phyloP scores from a whole-genome alignment of 352 stramenopile genomes.

The Phytophthora fragariaefolia region DNA sequence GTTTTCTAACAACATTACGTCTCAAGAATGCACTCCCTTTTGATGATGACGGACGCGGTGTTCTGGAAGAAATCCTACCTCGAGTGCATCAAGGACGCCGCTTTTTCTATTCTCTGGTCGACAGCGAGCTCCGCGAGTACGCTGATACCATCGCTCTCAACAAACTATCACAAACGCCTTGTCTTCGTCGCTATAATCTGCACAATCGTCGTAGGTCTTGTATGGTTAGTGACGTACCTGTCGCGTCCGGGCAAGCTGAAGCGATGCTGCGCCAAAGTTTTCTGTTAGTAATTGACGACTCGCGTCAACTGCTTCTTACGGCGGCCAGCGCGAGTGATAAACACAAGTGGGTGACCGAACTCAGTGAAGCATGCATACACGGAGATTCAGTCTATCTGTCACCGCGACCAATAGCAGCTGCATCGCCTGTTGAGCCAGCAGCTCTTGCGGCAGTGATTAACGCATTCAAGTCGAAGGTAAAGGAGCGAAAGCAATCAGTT shows the following conservation, averaged over 20 bases:
- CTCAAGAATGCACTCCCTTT: constrained; percentile 2
- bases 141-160: constrained; percentile 38
- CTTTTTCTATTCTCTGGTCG: constrained; percentile 45
- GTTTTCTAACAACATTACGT: constrained; percentile 36
- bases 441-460: constrained; percentile 27
- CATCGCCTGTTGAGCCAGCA: constrained; percentile 6
- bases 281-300: constrained; percentile 28
- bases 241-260: constrained; percentile 22
- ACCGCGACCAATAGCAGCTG: constrained; percentile 5
- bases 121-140: constrained; percentile 43
- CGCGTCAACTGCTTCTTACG: constrained; percentile 43
- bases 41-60: background rate
- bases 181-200: constrained; percentile 26
- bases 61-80: constrained; percentile 21
- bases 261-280: constrained; percentile 49
- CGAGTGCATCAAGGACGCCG: constrained; percentile 27
- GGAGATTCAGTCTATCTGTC: constrained; percentile 24
- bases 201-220: constrained; percentile 11
- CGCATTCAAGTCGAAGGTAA: constrained; percentile 19
- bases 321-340: constrained; percentile 52
- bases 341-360: constrained; percentile 53
- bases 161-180: constrained; percentile 19
- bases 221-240: constrained; percentile 25
- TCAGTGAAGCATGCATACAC: constrained; percentile 32
- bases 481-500: constrained; percentile 20